Evolutionary conservation across 2,329 filamentous ascomycete species (phyloP).

Genomic region (Truncatella angustata): DNA sequence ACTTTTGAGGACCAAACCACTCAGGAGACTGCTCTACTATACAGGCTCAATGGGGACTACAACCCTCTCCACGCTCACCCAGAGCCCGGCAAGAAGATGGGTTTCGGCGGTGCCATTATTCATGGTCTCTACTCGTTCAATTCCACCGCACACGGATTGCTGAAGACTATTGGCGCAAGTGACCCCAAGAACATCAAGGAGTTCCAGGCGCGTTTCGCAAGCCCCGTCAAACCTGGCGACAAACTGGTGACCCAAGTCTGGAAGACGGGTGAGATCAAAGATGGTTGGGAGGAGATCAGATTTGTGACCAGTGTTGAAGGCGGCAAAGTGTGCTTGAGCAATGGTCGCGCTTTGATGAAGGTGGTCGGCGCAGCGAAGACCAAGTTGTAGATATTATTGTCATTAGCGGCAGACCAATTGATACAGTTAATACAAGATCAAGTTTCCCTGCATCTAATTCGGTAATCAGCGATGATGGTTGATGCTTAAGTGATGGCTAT

Average conservation of each 20-base stretch:
- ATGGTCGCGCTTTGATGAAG: conserved; percentile 79
- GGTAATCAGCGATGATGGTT: no score
- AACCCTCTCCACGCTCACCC: conserved; percentile 89
- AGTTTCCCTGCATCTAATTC: no score
- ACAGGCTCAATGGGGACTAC: conserved; percentile 89
- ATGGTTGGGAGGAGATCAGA: conserved; percentile 77
- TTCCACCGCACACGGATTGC: conserved; percentile 68
- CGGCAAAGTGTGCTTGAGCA: conserved; percentile 83
- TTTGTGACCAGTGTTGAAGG: conserved; percentile 77
- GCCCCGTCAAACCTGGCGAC: conserved; percentile 79
- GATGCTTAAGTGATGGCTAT: no score
- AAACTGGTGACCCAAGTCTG: conserved; percentile 80
- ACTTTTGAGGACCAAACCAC: conserved; percentile 70
- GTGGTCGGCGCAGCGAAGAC: conserved; percentile 53
- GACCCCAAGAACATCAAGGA: conserved; percentile 81
- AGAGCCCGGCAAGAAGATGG: conserved; percentile 83
- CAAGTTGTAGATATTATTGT: conserved; percentile 51
- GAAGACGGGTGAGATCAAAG: conserved; percentile 67
- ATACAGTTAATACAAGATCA: not conserved
- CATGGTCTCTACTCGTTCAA: conserved; percentile 92
- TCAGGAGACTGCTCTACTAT: conserved; percentile 70
- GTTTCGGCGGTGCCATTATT: conserved; percentile 85
- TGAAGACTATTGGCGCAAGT: conserved; percentile 71
- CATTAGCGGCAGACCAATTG: not conserved
- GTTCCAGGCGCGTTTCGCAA: conserved; percentile 86